Evolutionary conservation across 768 basidiomycete species (phyloP).

Genomic region (Psilocybe tampanensis): DNA sequence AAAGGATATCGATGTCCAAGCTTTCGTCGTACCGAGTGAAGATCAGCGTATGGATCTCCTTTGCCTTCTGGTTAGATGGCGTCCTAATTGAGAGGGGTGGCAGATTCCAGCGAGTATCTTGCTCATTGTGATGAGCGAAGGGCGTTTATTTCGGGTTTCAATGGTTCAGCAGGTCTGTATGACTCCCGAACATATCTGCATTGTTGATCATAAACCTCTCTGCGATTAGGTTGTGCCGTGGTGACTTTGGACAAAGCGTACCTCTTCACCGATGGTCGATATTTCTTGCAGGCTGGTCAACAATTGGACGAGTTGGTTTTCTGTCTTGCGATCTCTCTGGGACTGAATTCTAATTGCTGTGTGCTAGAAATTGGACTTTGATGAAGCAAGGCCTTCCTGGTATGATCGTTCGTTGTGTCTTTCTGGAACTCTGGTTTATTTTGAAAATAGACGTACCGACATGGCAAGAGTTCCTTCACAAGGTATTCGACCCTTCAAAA

Average conservation of each 20-base stretch:
- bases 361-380: constrained; percentile 87
- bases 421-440: not conserved
- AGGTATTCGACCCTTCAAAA: constrained; percentile 42
- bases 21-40: constrained; percentile 86
- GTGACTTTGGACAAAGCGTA: constrained; percentile 71
- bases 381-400: constrained; percentile 93
- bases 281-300: constrained; percentile 90
- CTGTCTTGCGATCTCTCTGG: not conserved
- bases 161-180: constrained; percentile 82
- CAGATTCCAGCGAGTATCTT: constrained; percentile 89
- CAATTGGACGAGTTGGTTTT: constrained; percentile 77
- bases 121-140: constrained; percentile 84
- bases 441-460: constrained; percentile 70
- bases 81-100: not conserved
- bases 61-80: not conserved
- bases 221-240: constrained; percentile 66
- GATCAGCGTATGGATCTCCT: constrained; percentile 77
- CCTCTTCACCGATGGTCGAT: constrained; percentile 95
- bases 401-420: constrained; percentile 26
- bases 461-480: constrained; percentile 85
- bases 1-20: constrained; percentile 52
- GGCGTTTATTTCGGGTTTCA: constrained; percentile 91
- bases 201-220: not conserved
- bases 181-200: not conserved
- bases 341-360: not conserved